A percentile compares a stretch with the other conserved stretches of the same genome.
Evolutionary conservation across 768 basidiomycete species (phyloP).

Genomic region (Trametes cubensis): DNA sequence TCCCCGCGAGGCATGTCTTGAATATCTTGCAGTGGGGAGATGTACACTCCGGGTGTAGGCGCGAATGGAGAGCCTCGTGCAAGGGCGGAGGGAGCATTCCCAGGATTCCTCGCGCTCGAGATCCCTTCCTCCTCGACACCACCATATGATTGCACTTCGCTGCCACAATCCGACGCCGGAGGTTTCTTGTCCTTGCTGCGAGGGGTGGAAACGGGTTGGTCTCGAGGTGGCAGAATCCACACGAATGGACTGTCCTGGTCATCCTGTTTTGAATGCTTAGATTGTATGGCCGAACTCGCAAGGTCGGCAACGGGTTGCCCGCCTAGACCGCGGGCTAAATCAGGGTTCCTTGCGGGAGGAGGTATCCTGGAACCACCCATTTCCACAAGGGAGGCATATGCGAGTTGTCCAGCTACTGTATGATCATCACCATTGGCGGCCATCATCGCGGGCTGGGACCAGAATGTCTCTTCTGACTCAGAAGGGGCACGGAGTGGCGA

Average conservation of each 20-base stretch:
- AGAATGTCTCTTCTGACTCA: conserved; percentile 14
- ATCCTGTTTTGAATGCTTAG: background rate
- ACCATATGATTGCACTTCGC: no score
- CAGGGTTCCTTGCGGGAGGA: background rate
- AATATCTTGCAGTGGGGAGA: conserved; percentile 36
- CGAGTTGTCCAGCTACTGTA: no score
- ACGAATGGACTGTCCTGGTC: conserved; percentile 1
- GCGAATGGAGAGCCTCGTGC: conserved; percentile 20
- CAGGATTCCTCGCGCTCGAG: background rate
- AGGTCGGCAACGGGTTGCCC: no score
- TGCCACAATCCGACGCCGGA: no score
- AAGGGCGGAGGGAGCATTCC: background rate
- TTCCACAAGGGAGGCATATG: no score
- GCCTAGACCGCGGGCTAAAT: background rate
- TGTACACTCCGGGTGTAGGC: conserved; percentile 29
- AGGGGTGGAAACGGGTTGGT: background rate
- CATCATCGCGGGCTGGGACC: conserved; percentile 4
- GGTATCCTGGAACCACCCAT: background rate
- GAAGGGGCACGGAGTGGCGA: background rate
- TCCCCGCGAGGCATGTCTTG: background rate
- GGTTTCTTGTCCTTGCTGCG: background rate
- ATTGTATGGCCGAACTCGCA: no score
- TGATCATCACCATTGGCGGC: background rate
- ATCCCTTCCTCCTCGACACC: no score
- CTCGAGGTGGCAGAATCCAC: conserved; percentile 13